These are phyloP conservation scores for Nemania serpens DNA, from an alignment of 2,329 filamentous ascomycete genomes.

Conservation along the genomic window DNA sequence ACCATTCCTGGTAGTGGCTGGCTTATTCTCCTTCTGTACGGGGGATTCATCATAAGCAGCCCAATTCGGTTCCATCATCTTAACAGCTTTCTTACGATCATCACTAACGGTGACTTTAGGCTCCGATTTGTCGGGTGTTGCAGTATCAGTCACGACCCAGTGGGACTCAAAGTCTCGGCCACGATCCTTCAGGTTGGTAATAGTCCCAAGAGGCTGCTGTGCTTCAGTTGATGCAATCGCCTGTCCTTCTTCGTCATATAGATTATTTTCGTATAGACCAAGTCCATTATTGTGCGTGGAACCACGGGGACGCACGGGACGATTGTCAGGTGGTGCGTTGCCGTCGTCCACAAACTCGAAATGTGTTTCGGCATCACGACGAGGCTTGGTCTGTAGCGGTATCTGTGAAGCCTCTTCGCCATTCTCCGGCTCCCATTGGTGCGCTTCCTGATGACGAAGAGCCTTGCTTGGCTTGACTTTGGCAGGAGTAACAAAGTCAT, in stretches of 20 bases:
- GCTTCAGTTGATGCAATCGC: slow-evolving; percentile 44
- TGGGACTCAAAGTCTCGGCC: slow-evolving; percentile 78
- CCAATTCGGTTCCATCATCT: slow-evolving; percentile 74
- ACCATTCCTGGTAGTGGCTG: slow-evolving; percentile 28
- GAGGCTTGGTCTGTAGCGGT: slow-evolving; percentile 66
- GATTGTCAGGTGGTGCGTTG: slow-evolving; percentile 57
- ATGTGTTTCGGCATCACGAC: slow-evolving; percentile 79
- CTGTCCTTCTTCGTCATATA: slow-evolving; percentile 64
- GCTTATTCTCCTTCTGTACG: slow-evolving; percentile 57
- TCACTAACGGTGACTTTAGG: slow-evolving; percentile 54
- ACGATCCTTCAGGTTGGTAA: slow-evolving; percentile 75
- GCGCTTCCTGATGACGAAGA: slow-evolving; percentile 68
- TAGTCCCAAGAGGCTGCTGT: slow-evolving; percentile 61
- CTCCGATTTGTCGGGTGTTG: slow-evolving; percentile 54
- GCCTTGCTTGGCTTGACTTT: slow-evolving; percentile 68
- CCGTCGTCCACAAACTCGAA: slow-evolving; percentile 84
- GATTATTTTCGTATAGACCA: slow-evolving; percentile 76
- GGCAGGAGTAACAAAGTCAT: slow-evolving; percentile 82
- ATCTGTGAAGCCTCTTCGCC: slow-evolving; percentile 63
- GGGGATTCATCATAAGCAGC: slow-evolving; percentile 60
- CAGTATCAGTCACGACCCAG: slow-evolving; percentile 75
- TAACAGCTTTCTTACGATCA: slow-evolving; percentile 70
- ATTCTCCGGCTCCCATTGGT: slow-evolving; percentile 79
- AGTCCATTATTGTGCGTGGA: slow-evolving; percentile 69
- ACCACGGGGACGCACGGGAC: slow-evolving; percentile 55